phyloP scores from a whole-genome alignment of 2,329 filamentous ascomycete species.

The Capronia coronata region DNA sequence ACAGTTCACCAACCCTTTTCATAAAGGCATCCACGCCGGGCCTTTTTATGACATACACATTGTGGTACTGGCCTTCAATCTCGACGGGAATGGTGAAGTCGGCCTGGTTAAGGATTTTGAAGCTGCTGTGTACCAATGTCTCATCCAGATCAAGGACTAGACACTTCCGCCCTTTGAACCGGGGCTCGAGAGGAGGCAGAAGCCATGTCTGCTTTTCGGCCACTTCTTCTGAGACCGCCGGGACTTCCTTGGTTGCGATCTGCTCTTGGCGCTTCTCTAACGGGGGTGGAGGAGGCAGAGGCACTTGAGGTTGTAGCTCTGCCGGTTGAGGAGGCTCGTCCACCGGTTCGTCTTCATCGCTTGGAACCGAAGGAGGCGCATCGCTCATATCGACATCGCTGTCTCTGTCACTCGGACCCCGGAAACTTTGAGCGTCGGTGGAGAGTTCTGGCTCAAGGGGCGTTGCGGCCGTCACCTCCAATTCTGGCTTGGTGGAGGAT shows the following conservation, averaged over 20 bases:
- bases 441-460: constrained; percentile 13
- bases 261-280: constrained; percentile 41
- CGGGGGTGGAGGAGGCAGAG: constrained; percentile 53
- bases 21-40: constrained; percentile 99
- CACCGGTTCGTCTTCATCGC: constrained; percentile 46
- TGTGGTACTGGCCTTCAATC: constrained; percentile 98
- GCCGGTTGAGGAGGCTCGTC: constrained; percentile 37
- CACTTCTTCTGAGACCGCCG: constrained; percentile 38
- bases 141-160: constrained; percentile 93
- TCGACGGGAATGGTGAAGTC: constrained; percentile 99
- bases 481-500: constrained; percentile 9
- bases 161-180: constrained; percentile 83
- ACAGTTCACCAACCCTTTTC: constrained; percentile 95
- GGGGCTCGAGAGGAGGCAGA: constrained; percentile 71
- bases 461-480: constrained; percentile 21
- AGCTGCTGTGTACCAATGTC: constrained; percentile 95
- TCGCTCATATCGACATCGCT: constrained; percentile 60
- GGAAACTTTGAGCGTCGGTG: constrained; percentile 3
- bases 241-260: constrained; percentile 36
- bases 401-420: constrained; percentile 7
- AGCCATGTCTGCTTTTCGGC: constrained; percentile 59
- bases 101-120: constrained; percentile 97
- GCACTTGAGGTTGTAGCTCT: constrained; percentile 41
- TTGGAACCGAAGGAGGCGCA: constrained; percentile 45
- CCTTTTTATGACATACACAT: constrained; percentile 98